Evolutionary conservation across 2,329 filamentous ascomycete species (phyloP).

Genomic region (Colletotrichum euphorbiae): DNA sequence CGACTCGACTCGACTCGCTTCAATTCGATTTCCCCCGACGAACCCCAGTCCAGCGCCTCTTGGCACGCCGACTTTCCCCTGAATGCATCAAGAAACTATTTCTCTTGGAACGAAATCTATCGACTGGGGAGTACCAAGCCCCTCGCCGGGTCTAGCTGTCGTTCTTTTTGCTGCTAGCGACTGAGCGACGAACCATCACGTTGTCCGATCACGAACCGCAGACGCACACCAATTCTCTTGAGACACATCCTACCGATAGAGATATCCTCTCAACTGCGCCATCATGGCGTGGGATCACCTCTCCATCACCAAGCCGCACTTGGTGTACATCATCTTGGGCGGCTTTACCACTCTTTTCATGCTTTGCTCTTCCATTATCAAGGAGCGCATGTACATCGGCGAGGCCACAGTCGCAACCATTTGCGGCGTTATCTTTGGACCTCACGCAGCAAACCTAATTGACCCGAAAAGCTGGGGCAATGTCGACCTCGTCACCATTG

Average conservation of each 20-base stretch:
- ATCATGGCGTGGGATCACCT: slow-evolving; percentile 84
- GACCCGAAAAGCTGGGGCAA: slow-evolving; percentile 82
- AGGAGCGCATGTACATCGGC: slow-evolving; percentile 98
- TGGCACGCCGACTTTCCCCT: slow-evolving; percentile 40
- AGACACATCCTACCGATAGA: background rate
- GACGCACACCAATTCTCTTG: background rate
- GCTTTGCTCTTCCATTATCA: slow-evolving; percentile 97
- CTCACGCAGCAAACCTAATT: slow-evolving; percentile 84
- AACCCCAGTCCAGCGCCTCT: slow-evolving; percentile 19
- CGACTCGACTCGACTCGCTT: too few species aligned
- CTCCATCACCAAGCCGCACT: slow-evolving; percentile 90
- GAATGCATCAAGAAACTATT: slow-evolving; percentile 49
- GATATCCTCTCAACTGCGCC: slow-evolving; percentile 30
- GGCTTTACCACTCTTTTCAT: slow-evolving; percentile 99
- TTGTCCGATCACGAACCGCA: background rate
- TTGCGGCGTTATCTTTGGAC: slow-evolving; percentile 89
- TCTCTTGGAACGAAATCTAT: slow-evolving; percentile 43
- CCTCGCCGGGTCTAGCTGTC: slow-evolving; percentile 41
- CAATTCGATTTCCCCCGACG: background rate
- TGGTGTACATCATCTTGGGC: slow-evolving; percentile 98
- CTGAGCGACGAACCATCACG: slow-evolving; percentile 27
- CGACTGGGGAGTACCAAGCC: slow-evolving; percentile 43
- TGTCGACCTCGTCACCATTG: slow-evolving; percentile 86
- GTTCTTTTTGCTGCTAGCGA: slow-evolving; percentile 34
- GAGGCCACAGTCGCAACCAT: slow-evolving; percentile 95